phyloP scores from a whole-genome alignment of 495 filamentous ascomycete genomes.

The Xylaria flabelliformis region DNA sequence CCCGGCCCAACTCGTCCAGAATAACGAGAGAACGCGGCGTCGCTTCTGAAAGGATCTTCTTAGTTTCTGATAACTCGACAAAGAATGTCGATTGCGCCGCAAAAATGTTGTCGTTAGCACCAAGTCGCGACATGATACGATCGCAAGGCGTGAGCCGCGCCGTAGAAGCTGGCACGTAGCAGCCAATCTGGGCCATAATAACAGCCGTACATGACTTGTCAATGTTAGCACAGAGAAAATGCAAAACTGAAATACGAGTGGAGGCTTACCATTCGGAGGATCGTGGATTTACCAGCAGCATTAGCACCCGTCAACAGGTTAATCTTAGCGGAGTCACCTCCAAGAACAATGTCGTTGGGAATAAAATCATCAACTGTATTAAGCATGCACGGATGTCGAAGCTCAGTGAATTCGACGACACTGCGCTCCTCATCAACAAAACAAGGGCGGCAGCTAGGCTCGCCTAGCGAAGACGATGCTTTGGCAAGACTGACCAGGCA shows the following conservation, averaged over 20 bases:
- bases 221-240: slow-evolving; percentile 30
- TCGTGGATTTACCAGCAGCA: slow-evolving; percentile 97
- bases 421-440: slow-evolving; percentile 87
- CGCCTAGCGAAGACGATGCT: slow-evolving; percentile 80
- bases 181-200: slow-evolving; percentile 98
- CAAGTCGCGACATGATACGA: slow-evolving; percentile 98
- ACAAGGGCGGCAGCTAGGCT: slow-evolving; percentile 84
- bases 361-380: slow-evolving; percentile 93
- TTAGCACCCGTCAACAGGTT: slow-evolving; percentile 95
- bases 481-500: slow-evolving; percentile 93
- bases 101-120: slow-evolving; percentile 99
- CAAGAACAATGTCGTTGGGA: slow-evolving; percentile 90
- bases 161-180: slow-evolving; percentile 83
- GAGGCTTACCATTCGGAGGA: slow-evolving; percentile 84
- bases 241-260: slow-evolving; percentile 4
- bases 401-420: slow-evolving; percentile 86
- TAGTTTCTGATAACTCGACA: slow-evolving; percentile 95
- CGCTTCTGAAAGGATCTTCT: slow-evolving; percentile 96
- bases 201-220: slow-evolving; percentile 81
- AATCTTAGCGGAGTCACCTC: slow-evolving; percentile 80
- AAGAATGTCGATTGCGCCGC: slow-evolving; percentile 98
- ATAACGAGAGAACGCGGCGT: slow-evolving; percentile 96
- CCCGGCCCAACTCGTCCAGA: slow-evolving; percentile 94
- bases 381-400: slow-evolving; percentile 93
- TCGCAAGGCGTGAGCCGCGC: slow-evolving; percentile 91